phyloP scores from a whole-genome alignment of 2,329 filamentous ascomycete genomes.

The Huntiella abstrusa region DNA sequence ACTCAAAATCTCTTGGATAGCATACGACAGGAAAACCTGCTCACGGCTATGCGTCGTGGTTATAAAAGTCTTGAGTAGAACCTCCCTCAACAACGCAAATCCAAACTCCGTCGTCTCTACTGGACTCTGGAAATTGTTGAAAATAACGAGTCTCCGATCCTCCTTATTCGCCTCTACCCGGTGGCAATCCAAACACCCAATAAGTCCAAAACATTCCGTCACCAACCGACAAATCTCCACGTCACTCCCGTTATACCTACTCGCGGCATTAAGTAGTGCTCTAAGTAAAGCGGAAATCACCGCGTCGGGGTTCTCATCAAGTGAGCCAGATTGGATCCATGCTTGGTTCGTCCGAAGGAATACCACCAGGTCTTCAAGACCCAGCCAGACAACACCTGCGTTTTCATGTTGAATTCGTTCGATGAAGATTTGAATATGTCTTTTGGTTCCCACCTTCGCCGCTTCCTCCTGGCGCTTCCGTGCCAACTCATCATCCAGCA shows the following conservation, averaged over 20 bases:
- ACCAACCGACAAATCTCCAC: conserved; percentile 52
- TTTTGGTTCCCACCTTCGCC: conserved; percentile 1
- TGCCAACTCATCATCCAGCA: conserved; percentile 44
- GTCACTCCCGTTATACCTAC: conserved; percentile 55
- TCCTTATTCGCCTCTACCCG: conserved; percentile 63
- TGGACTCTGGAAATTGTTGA: conserved; percentile 65
- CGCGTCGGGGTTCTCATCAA: conserved; percentile 67
- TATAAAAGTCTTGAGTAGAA: conserved; percentile 78
- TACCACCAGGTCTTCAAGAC: conserved; percentile 54
- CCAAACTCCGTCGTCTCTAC: conserved; percentile 74
- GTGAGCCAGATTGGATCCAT: conserved; percentile 58
- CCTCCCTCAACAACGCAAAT: conserved; percentile 65
- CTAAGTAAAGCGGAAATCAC: conserved; percentile 55
- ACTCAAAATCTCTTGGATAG: conserved; percentile 78
- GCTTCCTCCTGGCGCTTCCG: conserved; percentile 31
- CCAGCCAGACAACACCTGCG: conserved; percentile 64
- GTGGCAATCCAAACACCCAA: conserved; percentile 85
- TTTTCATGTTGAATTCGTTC: conserved; percentile 67
- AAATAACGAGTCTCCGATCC: conserved; percentile 65
- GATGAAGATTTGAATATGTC: conserved; percentile 38
- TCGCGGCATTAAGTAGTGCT: conserved; percentile 66
- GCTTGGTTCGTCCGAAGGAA: conserved; percentile 58
- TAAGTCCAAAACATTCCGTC: conserved; percentile 65
- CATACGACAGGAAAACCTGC: conserved; percentile 82
- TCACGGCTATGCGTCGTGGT: conserved; percentile 73